A percentile compares a stretch with the other conserved stretches of the same genome.
These are phyloP conservation scores for Lepiota venenata DNA, from an alignment of 768 basidiomycete genomes.

Conservation along the genomic window DNA sequence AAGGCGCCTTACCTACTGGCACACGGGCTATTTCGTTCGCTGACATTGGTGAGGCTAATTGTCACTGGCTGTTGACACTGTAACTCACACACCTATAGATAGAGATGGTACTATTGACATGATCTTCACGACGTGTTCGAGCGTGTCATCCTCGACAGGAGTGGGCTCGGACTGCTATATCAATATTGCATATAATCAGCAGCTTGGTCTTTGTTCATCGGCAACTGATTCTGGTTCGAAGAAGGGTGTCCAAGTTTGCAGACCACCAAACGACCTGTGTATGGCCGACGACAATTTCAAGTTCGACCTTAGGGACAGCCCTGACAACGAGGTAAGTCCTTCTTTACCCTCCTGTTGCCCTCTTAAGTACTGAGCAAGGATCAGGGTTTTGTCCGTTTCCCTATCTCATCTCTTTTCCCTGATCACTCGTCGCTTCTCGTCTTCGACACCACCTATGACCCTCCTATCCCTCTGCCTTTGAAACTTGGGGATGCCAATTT, in stretches of 20 bases:
- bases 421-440: slow-evolving; percentile 59
- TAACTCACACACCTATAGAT: slow-evolving; percentile 42
- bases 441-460: slow-evolving; percentile 59
- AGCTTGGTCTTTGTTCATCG: slow-evolving; percentile 75
- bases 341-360: neutral
- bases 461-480: slow-evolving; percentile 71
- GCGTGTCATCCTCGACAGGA: slow-evolving; percentile 64
- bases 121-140: slow-evolving; percentile 82
- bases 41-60: slow-evolving; percentile 66
- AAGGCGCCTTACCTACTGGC: slow-evolving; percentile 69
- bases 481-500: slow-evolving; percentile 88
- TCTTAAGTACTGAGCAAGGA: neutral
- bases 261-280: slow-evolving; percentile 80
- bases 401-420: slow-evolving; percentile 58
- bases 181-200: slow-evolving; percentile 92
- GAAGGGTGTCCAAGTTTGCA: slow-evolving; percentile 56
- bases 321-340: slow-evolving; percentile 48
- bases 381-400: slow-evolving; percentile 66
- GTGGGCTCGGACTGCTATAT: slow-evolving; percentile 75
- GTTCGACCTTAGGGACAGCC: slow-evolving; percentile 59
- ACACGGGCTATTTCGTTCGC: slow-evolving; percentile 83
- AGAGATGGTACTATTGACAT: slow-evolving; percentile 97
- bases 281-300: slow-evolving; percentile 74
- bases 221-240: slow-evolving; percentile 45
- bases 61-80: neutral